Conservation (phyloP, 2,329 filamentous ascomycete genomes). For the Cladophialophora psammophila region DNA sequence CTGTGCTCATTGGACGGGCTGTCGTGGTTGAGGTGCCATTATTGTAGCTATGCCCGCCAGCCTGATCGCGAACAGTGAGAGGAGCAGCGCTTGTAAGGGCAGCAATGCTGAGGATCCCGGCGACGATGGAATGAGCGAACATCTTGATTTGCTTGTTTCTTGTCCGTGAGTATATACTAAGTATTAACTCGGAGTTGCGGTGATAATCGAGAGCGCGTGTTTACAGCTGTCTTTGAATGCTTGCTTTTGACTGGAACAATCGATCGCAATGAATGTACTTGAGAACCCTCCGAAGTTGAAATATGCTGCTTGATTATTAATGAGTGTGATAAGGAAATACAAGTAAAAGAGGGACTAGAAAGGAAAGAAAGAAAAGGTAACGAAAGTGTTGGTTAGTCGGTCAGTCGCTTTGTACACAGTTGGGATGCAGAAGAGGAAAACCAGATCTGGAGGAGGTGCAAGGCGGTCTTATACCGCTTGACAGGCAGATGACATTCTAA, state of each 20-base stretch:
- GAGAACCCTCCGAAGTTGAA: conserved; percentile 4
- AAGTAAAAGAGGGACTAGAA: conserved; percentile 30
- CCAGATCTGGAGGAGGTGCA: conserved; percentile 13
- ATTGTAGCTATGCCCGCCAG: conserved; percentile 1
- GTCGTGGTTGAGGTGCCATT: conserved; percentile 7
- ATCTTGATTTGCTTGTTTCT: conserved; percentile 7
- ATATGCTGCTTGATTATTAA: conserved; percentile 8
- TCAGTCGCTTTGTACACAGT: conserved; percentile 29
- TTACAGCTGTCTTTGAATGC: neutral
- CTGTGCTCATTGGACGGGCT: neutral
- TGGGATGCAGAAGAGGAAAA: conserved; percentile 24
- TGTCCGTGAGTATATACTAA: neutral
- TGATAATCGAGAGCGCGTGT: neutral
- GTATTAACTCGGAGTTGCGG: neutral
- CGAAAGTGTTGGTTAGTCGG: conserved; percentile 21
- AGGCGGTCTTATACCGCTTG: conserved; percentile 20
- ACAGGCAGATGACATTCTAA: neutral
- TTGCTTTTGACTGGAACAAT: conserved; percentile 9
- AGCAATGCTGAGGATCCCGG: conserved; percentile 24
- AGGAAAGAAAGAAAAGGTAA: conserved; percentile 22
- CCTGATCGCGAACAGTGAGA: conserved; percentile 16
- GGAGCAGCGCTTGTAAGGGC: conserved; percentile 27
- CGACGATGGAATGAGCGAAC: conserved; percentile 22
- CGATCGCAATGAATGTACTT: conserved; percentile 7
- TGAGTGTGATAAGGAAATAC: conserved; percentile 8